phyloP scores from a whole-genome alignment of 148 eudicot species.

The Dysphania ambrosioides region DNA sequence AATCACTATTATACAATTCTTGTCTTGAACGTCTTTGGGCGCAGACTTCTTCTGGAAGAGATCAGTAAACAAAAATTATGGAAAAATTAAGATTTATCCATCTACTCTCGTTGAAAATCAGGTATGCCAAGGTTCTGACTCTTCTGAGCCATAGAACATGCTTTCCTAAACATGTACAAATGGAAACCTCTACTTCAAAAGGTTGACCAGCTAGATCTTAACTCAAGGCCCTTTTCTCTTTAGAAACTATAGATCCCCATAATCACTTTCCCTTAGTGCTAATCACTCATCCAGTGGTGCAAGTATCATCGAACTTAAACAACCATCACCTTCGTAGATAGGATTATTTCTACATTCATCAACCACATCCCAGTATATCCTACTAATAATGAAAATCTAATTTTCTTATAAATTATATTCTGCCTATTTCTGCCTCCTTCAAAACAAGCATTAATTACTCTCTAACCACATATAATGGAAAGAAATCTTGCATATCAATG shows the following conservation, averaged over 20 bases:
- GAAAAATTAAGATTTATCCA: too few species aligned
- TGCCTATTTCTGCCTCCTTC: not conserved
- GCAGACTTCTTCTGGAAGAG: too few species aligned
- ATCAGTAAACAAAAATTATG: too few species aligned
- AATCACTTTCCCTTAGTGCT: not conserved
- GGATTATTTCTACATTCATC: not conserved
- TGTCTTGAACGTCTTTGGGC: too few species aligned
- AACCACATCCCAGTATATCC: not conserved
- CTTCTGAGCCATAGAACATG: not conserved
- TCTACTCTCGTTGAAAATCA: too few species aligned
- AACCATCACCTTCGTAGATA: not conserved
- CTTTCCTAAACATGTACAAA: not conserved
- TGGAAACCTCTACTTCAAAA: not conserved
- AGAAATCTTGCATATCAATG: not conserved
- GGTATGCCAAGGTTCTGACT: too few species aligned
- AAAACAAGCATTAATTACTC: not conserved
- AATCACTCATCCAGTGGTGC: not conserved
- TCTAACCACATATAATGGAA: not conserved
- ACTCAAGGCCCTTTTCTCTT: not conserved
- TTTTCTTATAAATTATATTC: not conserved
- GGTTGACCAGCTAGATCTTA: not conserved
- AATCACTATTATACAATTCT: too few species aligned
- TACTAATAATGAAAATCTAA: not conserved
- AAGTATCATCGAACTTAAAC: not conserved
- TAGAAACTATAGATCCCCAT: not conserved